Conservation (phyloP, 2,329 filamentous ascomycete genomes). For the Talaromyces albobiverticillius region DNA sequence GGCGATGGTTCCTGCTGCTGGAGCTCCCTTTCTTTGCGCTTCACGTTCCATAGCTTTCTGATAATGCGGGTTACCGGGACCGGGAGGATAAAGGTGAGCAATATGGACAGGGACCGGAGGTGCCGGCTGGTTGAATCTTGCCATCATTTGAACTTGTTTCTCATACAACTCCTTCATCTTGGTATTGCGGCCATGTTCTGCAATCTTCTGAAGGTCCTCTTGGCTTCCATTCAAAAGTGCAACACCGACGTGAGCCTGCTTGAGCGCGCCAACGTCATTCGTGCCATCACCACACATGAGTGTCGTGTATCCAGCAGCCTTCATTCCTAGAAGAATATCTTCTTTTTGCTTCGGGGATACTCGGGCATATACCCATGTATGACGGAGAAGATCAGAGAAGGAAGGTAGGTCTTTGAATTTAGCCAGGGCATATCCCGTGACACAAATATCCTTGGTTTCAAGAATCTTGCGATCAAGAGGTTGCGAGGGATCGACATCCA, state of each 20-base stretch:
- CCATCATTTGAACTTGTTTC: conserved; percentile 90
- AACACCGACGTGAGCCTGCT: conserved; percentile 96
- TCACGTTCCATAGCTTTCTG: conserved; percentile 87
- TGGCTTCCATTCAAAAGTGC: conserved; percentile 92
- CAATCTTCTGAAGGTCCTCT: conserved; percentile 86
- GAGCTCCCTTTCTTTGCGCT: conserved; percentile 71
- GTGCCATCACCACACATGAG: conserved; percentile 98
- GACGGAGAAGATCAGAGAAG: conserved; percentile 73
- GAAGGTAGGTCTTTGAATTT: conserved; percentile 82
- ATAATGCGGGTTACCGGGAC: conserved; percentile 88
- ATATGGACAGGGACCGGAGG: conserved; percentile 93
- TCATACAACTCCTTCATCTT: conserved; percentile 99
- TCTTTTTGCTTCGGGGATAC: conserved; percentile 99
- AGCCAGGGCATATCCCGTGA: conserved; percentile 88
- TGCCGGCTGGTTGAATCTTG: conserved; percentile 86
- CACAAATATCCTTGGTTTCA: conserved; percentile 83
- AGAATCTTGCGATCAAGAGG: conserved; percentile 79
- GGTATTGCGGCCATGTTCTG: conserved; percentile 87
- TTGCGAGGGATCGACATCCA: conserved; percentile 79
- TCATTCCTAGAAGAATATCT: conserved; percentile 92
- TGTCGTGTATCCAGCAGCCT: conserved; percentile 95
- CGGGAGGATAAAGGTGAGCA: conserved; percentile 90
- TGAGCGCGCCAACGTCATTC: conserved; percentile 95
- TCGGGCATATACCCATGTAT: conserved; percentile 97
- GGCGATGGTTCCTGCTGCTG: conserved; percentile 51